Conservation (phyloP, 179 eudicot species). For the Beta lomatogona region DNA sequence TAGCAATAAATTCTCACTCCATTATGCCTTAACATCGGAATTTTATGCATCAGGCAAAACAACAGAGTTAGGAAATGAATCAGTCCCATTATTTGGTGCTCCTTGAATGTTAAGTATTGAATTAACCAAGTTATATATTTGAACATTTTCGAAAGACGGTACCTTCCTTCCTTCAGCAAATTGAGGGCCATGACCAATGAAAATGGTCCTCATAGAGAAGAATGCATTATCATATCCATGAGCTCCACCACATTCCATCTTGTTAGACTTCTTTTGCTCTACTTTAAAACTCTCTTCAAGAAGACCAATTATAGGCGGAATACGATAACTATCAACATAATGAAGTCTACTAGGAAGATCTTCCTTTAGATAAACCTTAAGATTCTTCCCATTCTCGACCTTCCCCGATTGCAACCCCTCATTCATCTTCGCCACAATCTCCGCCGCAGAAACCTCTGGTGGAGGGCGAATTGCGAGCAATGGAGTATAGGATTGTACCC, state of each 20-base stretch:
- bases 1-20: not conserved
- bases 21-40: not conserved
- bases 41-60: conserved; percentile 43
- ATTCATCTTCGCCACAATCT: conserved; percentile 73
- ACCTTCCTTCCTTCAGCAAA: conserved; percentile 69
- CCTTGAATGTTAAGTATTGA: conserved; percentile 67
- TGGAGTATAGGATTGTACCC: conserved; percentile 82
- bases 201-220: conserved; percentile 90
- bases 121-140: conserved; percentile 80
- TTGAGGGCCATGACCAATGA: conserved; percentile 87
- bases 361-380: conserved; percentile 73
- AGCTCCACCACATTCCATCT: conserved; percentile 87
- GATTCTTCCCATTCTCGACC: conserved; percentile 58
- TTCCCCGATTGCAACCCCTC: conserved; percentile 68
- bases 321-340: conserved; percentile 64
- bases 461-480: conserved; percentile 79
- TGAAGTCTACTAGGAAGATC: conserved; percentile 79
- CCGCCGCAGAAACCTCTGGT: conserved; percentile 32
- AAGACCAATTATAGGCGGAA: conserved; percentile 82
- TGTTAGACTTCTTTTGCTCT: conserved; percentile 50
- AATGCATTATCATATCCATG: conserved; percentile 90
- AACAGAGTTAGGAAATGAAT: conserved; percentile 51
- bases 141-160: conserved; percentile 83
- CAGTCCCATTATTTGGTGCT: conserved; percentile 70
- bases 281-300: conserved; percentile 74